Base-by-base conservation (phyloP, 768 basidiomycete species). In the Austroboletus eburneus region DNA sequence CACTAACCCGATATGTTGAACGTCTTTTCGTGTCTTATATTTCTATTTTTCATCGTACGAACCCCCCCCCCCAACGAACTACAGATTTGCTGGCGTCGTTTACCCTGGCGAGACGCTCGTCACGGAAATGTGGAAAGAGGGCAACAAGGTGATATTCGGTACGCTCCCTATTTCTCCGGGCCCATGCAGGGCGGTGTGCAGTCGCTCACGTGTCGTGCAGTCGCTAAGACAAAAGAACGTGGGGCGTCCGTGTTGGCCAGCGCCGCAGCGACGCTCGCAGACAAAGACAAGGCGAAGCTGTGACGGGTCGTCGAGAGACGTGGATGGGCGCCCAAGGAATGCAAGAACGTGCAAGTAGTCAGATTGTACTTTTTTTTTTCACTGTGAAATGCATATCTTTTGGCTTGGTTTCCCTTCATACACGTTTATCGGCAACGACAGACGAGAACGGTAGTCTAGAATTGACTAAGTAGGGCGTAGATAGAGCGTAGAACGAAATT, bases 51-150 rank as follows among this genome's bases (percentile, higher is more conserved):
- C n/a, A n/a, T n/a, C n/a, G n/a, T n/a, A n/a, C n/a, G n/a, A n/a
- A n/a, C n/a, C n/a, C n/a, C n/a, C n/a, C n/a, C n/a, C n/a, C n/a
- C n/a, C n/a, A n/a, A n/a, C n/a, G n/a, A 6, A 7, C 30, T 32
- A 32, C 51, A 87, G 87, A 27, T 95, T 98, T 66, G 81, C 87
- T 0, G 92, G 91, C 3, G 82, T 91, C 2, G 91, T 98, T 20
- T 94, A 86, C 63, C 96, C 95, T 2, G 95, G 94, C 1, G 93
- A 98, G 69, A 98, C 95, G 2, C 76, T 98, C 43, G 73, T 92
- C 13, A 99, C 95, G 0, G 83, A 91, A 64, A 97, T 98, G 95
- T 99, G 96, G 96, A 96, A 93, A 65, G 92, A 96, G 57, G 89
- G 85, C 3, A 67, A 77, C 50, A 96, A 83, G 69, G 84, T 98